Evolutionary conservation across 1,284 basidiomycete species (phyloP).

Genomic region (Trametes hirsuta): DNA sequence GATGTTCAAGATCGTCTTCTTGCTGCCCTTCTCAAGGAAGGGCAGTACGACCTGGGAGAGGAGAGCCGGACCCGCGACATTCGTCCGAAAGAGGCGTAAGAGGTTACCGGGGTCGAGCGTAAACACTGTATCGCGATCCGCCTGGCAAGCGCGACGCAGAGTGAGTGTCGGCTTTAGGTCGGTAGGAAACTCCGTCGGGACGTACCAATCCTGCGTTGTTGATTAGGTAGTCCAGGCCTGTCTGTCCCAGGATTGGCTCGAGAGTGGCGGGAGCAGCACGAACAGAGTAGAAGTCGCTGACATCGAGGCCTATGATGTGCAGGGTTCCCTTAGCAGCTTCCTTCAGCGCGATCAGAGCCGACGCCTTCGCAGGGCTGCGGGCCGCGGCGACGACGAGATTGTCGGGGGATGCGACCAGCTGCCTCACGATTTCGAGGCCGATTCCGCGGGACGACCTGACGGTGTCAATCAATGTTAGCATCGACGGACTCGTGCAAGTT

Average conservation of each 20-base stretch:
- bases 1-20: slow-evolving; percentile 39
- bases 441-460: not conserved
- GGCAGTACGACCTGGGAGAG: slow-evolving; percentile 36
- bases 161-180: no score
- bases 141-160: not conserved
- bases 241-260: not conserved
- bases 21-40: slow-evolving; percentile 35
- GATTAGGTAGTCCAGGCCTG: not conserved
- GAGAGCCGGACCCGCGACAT: slow-evolving; percentile 39
- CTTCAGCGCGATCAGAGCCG: not conserved
- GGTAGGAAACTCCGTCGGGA: no score
- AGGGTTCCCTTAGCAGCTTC: not conserved
- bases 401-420: not conserved
- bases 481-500: not conserved
- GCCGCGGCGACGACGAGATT: not conserved
- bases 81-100: slow-evolving; percentile 29
- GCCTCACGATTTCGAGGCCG: not conserved
- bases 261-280: not conserved
- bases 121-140: slow-evolving; percentile 28
- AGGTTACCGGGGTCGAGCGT: slow-evolving; percentile 26
- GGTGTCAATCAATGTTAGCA: not conserved
- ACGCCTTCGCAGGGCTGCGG: not conserved
- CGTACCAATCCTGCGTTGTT: no score
- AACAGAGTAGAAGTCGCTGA: not conserved
- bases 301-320: not conserved